These are phyloP conservation scores for Aspergillus piperis DNA, from an alignment of 2,329 filamentous ascomycete genomes.

Conservation along the genomic window DNA sequence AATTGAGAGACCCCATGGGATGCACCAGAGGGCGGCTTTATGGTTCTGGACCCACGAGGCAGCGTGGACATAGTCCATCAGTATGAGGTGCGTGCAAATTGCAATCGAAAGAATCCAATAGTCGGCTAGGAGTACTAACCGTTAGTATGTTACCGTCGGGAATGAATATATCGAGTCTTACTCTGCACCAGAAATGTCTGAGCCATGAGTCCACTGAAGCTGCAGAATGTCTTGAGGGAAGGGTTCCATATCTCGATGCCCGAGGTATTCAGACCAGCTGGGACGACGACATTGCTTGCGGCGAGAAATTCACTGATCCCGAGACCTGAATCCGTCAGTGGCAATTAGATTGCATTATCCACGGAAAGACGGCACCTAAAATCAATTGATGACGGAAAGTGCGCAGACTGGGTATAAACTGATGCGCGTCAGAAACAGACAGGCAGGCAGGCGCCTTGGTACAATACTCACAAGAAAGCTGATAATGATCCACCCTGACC, in stretches of 20 bases:
- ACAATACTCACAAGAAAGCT: slow-evolving; percentile 2
- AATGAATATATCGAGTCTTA: background rate
- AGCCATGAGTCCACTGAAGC: slow-evolving; percentile 10
- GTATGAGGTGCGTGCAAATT: slow-evolving; percentile 10
- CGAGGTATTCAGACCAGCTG: slow-evolving; percentile 4
- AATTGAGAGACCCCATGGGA: slow-evolving; percentile 5
- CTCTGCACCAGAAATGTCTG: slow-evolving; percentile 11
- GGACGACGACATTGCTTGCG: slow-evolving; percentile 5
- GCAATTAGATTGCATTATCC: background rate
- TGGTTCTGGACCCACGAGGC: slow-evolving; percentile 10
- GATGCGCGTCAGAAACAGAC: background rate
- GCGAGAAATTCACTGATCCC: slow-evolving; percentile 10
- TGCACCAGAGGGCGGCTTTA: slow-evolving; percentile 1
- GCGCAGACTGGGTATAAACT: slow-evolving; percentile 10
- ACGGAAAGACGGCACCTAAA: background rate
- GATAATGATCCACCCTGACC: slow-evolving; percentile 6
- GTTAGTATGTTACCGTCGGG: too few relatives aligned
- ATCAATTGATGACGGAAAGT: slow-evolving; percentile 13
- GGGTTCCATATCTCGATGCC: slow-evolving; percentile 4
- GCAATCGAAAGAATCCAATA: slow-evolving; percentile 12
- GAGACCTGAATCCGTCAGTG: background rate
- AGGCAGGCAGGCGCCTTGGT: background rate
- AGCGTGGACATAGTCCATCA: slow-evolving; percentile 8
- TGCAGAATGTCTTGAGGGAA: background rate
- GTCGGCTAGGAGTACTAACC: background rate